Percentiles rank a stretch among this genome's conserved stretches.
phyloP scores from a whole-genome alignment of 768 basidiomycete genomes.

The Leccinum subgranulosum region DNA sequence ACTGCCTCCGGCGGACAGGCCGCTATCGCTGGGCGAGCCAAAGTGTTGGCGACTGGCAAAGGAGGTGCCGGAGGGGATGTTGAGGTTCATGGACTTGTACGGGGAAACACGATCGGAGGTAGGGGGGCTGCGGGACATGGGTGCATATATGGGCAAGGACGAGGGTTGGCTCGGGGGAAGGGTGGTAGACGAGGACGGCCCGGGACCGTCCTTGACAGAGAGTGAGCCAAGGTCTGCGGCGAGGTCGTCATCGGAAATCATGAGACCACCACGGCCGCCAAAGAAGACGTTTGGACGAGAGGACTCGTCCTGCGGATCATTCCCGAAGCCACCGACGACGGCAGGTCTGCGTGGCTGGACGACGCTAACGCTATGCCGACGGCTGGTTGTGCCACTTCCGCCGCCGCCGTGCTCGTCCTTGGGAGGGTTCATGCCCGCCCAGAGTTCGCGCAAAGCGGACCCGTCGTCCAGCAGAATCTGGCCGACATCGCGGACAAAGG shows the following conservation, averaged over 20 bases:
- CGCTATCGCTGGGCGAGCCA: constrained; percentile 62
- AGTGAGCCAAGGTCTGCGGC: constrained; percentile 66
- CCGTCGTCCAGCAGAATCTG: constrained; percentile 76
- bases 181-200: constrained; percentile 40
- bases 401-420: constrained; percentile 62
- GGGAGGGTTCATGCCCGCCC: constrained; percentile 66
- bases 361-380: constrained; percentile 80
- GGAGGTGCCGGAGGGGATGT: constrained; percentile 47
- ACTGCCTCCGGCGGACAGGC: constrained; percentile 48
- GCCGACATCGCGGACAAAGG: constrained; percentile 80
- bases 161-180: constrained; percentile 66
- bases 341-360: constrained; percentile 70
- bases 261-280: constrained; percentile 54
- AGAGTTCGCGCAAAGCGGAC: constrained; percentile 68
- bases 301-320: constrained; percentile 42
- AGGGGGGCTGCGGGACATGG: constrained; percentile 60
- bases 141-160: constrained; percentile 74
- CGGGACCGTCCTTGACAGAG: constrained; percentile 39
- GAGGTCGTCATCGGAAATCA: constrained; percentile 79
- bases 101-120: constrained; percentile 50
- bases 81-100: constrained; percentile 62
- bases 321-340: constrained; percentile 59
- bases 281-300: constrained; percentile 32
- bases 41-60: constrained; percentile 42
- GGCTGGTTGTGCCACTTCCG: constrained; percentile 79